phyloP scores from a whole-genome alignment of 2,329 filamentous ascomycete genomes.

The Microdochium nivale region DNA sequence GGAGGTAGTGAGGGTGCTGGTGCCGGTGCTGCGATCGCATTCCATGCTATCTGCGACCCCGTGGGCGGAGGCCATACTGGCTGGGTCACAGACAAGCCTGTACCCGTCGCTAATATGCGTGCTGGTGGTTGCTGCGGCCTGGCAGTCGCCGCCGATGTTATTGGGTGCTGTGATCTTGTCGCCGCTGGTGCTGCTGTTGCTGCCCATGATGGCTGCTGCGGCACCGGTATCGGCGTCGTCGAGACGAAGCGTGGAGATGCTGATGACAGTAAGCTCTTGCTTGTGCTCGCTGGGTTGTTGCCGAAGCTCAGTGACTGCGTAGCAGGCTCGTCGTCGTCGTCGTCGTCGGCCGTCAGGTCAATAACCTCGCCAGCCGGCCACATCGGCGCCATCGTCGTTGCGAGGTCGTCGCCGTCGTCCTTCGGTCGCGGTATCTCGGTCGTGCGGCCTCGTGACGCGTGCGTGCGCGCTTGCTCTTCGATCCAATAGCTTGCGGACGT shows the following conservation, averaged over 20 bases:
- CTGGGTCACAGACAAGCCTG: too few relatives aligned
- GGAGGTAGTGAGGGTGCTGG: too few relatives aligned
- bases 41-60: too few relatives aligned
- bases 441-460: background rate
- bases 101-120: background rate
- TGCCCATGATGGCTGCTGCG: background rate
- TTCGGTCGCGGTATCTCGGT: background rate
- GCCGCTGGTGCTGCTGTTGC: background rate
- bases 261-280: background rate
- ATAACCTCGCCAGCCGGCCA: conserved; percentile 2
- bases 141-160: background rate
- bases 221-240: background rate
- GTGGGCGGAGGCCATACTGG: too few relatives aligned
- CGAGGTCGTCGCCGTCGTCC: background rate
- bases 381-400: background rate
- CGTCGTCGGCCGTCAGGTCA: conserved; percentile 8
- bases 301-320: too few relatives aligned
- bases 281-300: background rate
- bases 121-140: background rate
- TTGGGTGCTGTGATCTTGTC: background rate
- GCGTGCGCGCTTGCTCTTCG: background rate
- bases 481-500: background rate
- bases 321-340: conserved; percentile 5
- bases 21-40: too few relatives aligned
- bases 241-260: background rate